Evolutionary conservation across 805 yeast genomes (phyloP), one percentile per base, ranked within the genome.

Genomic region (Metschnikowia lachancei): DNA sequence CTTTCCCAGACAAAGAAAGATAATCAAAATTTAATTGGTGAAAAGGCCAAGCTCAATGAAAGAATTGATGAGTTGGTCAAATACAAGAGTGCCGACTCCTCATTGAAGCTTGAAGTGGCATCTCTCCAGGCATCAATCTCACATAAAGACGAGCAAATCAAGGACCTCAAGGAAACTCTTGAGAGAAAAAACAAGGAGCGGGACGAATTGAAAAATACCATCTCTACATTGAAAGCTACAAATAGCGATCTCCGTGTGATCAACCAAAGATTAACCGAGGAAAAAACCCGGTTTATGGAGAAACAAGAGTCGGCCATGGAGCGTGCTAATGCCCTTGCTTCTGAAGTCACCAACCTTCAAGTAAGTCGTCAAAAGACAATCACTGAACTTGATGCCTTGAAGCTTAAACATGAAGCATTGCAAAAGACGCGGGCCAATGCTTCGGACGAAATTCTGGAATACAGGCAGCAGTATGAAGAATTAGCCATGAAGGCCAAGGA

Each of bases 381-480:
- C 12, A 69, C 67, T 28, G 71, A 70, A 28, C 58, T 71, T 11
- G 78, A 73, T 26, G 72, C 66, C 31, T 46, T 71, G 18, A 69
- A 65, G 34, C 66, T 62, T 33, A 73, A 72, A 43, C 54, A 62
- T 35, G 77, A 74, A 4, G 34, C 55, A 1, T 51, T 71, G 20
- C 43, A 60, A 19, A 61, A 56, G 29, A 75, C 74, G 13, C 62
- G 61, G 45, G 58, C 61, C 47, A 65, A 47, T 44, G 70, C 67
- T 51, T 70, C 57, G 48, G 63, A 74, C 18, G 84, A 78, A 46
- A 47, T 62, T 22, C 70, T 63, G 50, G 47, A 65, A 6, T 58
- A 80, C 49, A 83, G 77, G 56, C 83, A 80, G 52, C 89, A 87
- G 60, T 78, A 82, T 49, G 92, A 87, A 42, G 96, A 88, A 57